phyloP scores from a whole-genome alignment of 805 yeast species.

The Diddensiella transvaalensis region DNA sequence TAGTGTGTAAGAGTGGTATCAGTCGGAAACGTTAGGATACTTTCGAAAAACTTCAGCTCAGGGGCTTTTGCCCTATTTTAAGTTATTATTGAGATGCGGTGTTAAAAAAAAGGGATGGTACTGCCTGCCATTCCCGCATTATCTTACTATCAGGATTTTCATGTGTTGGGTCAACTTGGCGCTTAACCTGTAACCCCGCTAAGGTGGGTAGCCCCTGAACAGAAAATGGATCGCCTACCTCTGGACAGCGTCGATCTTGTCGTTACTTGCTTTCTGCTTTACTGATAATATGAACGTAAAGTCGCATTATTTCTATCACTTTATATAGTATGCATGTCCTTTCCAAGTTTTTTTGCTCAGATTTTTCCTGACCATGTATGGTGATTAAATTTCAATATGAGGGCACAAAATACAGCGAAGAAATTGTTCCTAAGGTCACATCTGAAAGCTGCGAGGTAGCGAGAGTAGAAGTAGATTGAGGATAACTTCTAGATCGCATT shows the following conservation, averaged over 20 bases:
- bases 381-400: conserved; percentile 10
- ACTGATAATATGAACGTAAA: too few relatives aligned
- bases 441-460: conserved; percentile 16
- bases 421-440: conserved; percentile 16
- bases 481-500: too few relatives aligned
- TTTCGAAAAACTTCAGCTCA: background rate
- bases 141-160: background rate
- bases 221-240: background rate
- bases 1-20: too few relatives aligned
- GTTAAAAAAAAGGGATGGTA: background rate
- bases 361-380: conserved; percentile 6
- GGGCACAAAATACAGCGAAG: conserved; percentile 7
- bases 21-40: too few relatives aligned
- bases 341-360: conserved; percentile 15
- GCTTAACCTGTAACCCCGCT: background rate
- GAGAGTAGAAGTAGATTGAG: too few relatives aligned
- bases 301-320: conserved; percentile 3
- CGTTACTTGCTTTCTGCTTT: too few relatives aligned
- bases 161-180: background rate
- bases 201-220: background rate
- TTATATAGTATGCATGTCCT: conserved; percentile 10
- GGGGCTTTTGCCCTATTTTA: background rate
- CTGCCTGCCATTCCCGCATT: background rate
- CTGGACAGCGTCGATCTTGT: too few relatives aligned
- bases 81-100: background rate